Conservation (phyloP, 352 stramenopile species). For the Paralagenidium karlingii region DNA sequence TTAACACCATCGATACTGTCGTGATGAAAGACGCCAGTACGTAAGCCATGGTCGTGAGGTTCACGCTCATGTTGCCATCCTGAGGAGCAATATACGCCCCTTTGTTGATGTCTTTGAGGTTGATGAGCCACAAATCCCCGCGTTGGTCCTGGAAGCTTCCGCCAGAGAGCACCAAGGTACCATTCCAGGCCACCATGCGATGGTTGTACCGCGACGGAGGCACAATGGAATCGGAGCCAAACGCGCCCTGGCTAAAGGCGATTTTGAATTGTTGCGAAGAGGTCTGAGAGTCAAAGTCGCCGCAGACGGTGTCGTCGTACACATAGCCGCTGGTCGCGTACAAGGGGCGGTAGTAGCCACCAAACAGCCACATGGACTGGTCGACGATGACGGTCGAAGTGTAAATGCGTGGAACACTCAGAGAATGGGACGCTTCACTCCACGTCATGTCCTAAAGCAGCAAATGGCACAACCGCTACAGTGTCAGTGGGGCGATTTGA, state of each 20-base stretch:
- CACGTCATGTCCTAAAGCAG: neutral
- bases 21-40: constrained; percentile 53
- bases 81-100: constrained; percentile 14
- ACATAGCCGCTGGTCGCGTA: neutral
- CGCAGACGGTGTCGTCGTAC: neutral
- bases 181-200: constrained; percentile 27
- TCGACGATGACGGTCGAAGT: neutral
- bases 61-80: constrained; percentile 11
- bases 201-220: constrained; percentile 61
- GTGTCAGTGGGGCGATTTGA: too few species aligned
- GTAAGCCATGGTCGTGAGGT: constrained; percentile 62
- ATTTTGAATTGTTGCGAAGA: neutral
- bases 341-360: neutral
- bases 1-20: constrained; percentile 37
- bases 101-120: constrained; percentile 54
- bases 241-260: neutral
- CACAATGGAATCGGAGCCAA: neutral
- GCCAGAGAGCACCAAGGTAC: constrained; percentile 49
- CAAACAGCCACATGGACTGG: neutral
- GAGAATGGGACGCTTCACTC: neutral
- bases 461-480: too few species aligned
- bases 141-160: constrained; percentile 59
- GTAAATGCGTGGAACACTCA: neutral
- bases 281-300: neutral
- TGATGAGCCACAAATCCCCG: constrained; percentile 61